Evolutionary conservation across 1,139 yeast genomes (phyloP), one percentile per base, ranked within the genome.

Genomic region (Diutina ranongensis): DNA sequence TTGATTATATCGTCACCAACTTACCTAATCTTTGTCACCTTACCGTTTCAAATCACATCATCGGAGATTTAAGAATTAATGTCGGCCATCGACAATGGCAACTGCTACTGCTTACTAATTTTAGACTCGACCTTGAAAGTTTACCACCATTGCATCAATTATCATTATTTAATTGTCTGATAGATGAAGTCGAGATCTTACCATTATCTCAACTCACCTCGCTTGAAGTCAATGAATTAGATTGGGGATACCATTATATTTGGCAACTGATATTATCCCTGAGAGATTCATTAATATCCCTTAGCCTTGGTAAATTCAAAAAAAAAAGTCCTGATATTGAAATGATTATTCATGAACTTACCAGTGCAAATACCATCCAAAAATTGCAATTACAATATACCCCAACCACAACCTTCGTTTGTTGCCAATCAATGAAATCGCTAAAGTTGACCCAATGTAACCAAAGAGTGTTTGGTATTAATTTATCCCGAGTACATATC

Each of bases 181-280:
- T 35, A 3, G 40, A 35, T 4, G 40, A 35, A 5, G 25, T 35
- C 28, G 40, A 35, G 27, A 13, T 35, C 8, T 22, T 35, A n/a
- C 40, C 40, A 1, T 21, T 20, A 12, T 13, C 22, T 19, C 28
- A 13, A 18, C 27, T 35, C 18, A 35, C 19, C 8, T 20, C 12
- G 18, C n/a, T 35, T 9, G 28, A 19, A 18, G 40, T 35, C 9
- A 20, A 12, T 21, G 40, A 35, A 13, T 22, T 35, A 5, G 40
- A 35, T 21, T 35, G 40, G 40, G 40, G 40, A 3, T 22, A 19
- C 20, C 40, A 35, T 10, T 35, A 35, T 28, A 35, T 35, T 21
- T 35, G 40, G 40, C 40, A 35, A 12, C 40, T 35, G 40, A 21
- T 35, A 4, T 22, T 35, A 10, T 21, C 40, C 5, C 40, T 35